These are phyloP conservation scores for Ophiostoma himal-ulmi DNA, from an alignment of 2,329 filamentous ascomycete species.

Conservation along the genomic window DNA sequence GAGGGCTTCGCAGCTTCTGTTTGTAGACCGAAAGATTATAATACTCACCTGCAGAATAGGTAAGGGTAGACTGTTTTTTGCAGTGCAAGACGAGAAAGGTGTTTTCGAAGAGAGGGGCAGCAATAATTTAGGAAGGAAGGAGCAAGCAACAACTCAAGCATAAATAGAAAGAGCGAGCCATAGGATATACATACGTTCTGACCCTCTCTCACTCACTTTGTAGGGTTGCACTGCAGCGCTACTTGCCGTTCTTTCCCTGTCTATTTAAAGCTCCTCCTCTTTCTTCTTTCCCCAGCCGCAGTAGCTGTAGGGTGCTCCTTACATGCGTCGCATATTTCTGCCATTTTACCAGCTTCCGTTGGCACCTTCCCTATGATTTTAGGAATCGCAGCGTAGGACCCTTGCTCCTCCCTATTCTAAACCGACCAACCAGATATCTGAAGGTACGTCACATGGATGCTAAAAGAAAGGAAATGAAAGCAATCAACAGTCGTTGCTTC, in stretches of 20 bases:
- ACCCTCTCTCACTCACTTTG: neutral
- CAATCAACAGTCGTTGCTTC: neutral
- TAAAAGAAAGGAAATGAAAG: neutral
- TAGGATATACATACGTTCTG: conserved; percentile 5
- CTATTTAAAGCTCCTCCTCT: conserved; percentile 1
- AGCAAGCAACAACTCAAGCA: neutral
- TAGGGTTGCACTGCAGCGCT: conserved; percentile 20
- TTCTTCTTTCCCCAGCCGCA: conserved; percentile 2
- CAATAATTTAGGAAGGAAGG: neutral
- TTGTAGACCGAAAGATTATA: neutral
- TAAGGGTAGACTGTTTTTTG: neutral
- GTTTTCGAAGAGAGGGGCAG: neutral
- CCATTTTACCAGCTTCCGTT: neutral
- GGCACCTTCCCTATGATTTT: neutral
- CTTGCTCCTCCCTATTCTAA: neutral
- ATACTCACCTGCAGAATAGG: neutral
- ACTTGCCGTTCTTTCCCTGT: conserved; percentile 6
- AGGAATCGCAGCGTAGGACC: neutral
- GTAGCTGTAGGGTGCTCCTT: neutral
- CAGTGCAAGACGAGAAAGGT: neutral
- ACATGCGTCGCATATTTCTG: neutral
- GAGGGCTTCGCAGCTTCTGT: neutral
- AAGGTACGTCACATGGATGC: neutral
- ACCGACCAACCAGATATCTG: neutral
- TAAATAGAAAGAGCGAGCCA: conserved; percentile 1